Base-by-base conservation (phyloP, 1,139 yeast genomes). In the Candida pseudocylindracea region DNA sequence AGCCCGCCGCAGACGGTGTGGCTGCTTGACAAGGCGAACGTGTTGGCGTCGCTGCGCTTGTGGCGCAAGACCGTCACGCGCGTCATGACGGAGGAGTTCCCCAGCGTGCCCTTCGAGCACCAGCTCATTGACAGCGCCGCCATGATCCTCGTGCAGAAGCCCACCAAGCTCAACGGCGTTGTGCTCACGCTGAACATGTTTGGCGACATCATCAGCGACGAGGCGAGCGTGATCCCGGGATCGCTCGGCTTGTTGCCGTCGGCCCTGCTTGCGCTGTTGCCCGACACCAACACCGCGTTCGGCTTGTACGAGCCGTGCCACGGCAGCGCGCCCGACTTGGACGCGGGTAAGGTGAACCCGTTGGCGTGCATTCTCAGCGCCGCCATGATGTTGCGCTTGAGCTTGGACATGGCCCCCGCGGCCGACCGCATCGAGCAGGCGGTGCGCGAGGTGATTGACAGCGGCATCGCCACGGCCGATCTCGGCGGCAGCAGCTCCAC, bases 271-370 rank as follows among this genome's bases (percentile, higher is more conserved):
- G 91, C 95, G 6, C 80, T 95, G 12, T 65, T 88, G 46, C 98
- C 98, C 36, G 95, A 85, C 53, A 72, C 85, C 32, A 85, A 85
- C 62, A 60, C 67, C 33, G 96, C 96, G 1, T 83, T 88, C 50
- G 98, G 98, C 38, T 64, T 88, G 40, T 88, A 88, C 53, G 98
- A 88, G 57, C 98, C 98, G 42, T 85, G 96, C 50, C 98, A 88
- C 53, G 98, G 98, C 32, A 76, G 94, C 30, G 98, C 98, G 25
- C 98, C 98, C 31, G 98, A 88, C 53, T 67, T 88, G 49, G 74
- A 74, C 34, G 61, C 59, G 38, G 80, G 81, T 51, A 76, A 79
- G 58, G 98, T 83, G 36, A 88, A 88, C 55, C 98, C 98, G 34
- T 57, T 85, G 36, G 98, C 95, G 33, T 80, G 95, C 26, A 85